Evolutionary conservation across 2,329 filamentous ascomycete genomes (phyloP), one percentile per base, ranked within the genome.

Genomic region (Neofusicoccum cordaticola): DNA sequence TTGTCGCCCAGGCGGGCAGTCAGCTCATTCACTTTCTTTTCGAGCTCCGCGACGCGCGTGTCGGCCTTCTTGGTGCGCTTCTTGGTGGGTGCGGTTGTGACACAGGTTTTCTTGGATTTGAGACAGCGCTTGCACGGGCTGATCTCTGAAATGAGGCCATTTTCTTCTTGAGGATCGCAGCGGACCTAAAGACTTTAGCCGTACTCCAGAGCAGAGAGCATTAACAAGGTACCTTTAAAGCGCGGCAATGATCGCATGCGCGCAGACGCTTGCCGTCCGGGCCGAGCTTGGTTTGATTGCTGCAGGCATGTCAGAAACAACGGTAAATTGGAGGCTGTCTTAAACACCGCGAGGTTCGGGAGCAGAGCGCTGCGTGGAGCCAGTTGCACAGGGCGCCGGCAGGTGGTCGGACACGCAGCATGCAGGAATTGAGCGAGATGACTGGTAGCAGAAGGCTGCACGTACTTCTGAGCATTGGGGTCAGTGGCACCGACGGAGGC

Each of bases 61-160:
- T 96, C 93, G 62, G 91, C 93, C 82, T 96, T 96, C 82, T 94
- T 96, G 80, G 94, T 91, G 50, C 93, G 84, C 79, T 96, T 96
- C 45, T 92, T 79, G 13, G 83, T 87, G 0, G 86, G 91, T 67
- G 88, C 86, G 0, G 92, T 96, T 67, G 76, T 78, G 57, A 77
- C 72, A 67, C 73, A 48, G 3, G 37, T n/a, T 34, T 48, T 50
- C 35, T 53, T 57, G 15, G 92, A 90, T 78, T 96, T 96, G 58
- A 86, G 85, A 75, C 93, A 97, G 68, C 93, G 86, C 74, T 78
- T 79, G 67, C 82, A 84, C 4, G 81, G 77, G 4, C 87, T 87
- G 27, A 89, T 85, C 39, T 64, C 52, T 27, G 62, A 64, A 22
- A 64, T 64, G 3, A 82, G 82, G 44, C 88, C 84, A 17, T 77